A percentile compares a stretch with the other conserved stretches of the same genome.
Conservation (phyloP, 208 protist species). For the Porcisia deanei region DNA sequence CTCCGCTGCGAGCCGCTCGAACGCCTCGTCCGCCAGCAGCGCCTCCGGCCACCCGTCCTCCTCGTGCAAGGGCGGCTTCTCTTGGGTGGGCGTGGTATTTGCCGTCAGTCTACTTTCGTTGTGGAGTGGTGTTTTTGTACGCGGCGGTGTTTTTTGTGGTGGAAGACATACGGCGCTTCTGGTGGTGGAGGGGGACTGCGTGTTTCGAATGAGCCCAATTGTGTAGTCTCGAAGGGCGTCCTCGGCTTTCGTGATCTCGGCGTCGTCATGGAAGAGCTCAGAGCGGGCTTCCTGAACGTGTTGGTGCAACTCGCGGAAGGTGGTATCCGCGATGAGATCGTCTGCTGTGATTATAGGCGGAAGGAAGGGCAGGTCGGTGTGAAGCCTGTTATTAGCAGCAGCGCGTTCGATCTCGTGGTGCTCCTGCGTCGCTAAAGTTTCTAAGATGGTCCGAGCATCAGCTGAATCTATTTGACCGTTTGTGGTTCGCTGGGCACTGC, state of each 20-base stretch:
- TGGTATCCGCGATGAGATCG: background rate
- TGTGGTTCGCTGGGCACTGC: background rate
- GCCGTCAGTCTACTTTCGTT: no score
- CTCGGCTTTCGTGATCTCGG: background rate
- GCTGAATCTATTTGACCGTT: background rate
- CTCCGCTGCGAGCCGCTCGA: slow-evolving; percentile 1
- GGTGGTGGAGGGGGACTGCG: no score
- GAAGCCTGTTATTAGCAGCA: background rate
- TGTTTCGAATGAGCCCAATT: no score
- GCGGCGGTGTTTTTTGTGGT: no score
- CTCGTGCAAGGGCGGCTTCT: no score
- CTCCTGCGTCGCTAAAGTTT: background rate
- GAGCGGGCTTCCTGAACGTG: background rate
- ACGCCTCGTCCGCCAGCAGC: slow-evolving; percentile 11
- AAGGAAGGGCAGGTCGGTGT: slow-evolving; percentile 11
- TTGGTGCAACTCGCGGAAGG: slow-evolving; percentile 9
- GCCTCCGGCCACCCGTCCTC: slow-evolving; percentile 23
- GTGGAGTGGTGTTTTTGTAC: no score
- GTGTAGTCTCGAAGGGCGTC: slow-evolving; percentile 14
- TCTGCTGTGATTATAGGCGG: background rate
- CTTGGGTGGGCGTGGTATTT: no score
- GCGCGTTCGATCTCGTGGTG: background rate
- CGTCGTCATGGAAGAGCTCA: background rate
- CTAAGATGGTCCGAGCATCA: background rate
- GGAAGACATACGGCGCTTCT: background rate